Conservation (phyloP, 192 early-diverging fungal species). For the Entomortierella chlamydospora region DNA sequence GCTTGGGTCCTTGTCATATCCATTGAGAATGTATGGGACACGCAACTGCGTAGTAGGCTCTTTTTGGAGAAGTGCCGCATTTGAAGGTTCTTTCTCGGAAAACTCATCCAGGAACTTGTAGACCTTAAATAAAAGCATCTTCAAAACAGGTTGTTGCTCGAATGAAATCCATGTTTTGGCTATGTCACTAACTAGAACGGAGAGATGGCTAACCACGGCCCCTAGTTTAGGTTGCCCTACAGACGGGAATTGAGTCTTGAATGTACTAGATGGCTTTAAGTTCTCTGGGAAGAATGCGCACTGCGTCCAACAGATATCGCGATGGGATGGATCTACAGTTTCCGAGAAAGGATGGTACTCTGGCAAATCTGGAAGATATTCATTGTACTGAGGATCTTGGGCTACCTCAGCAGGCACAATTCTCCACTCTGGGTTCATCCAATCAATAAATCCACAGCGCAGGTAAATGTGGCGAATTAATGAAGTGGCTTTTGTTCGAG, state of each 20-base stretch:
- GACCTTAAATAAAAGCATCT: not conserved
- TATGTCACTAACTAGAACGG: not conserved
- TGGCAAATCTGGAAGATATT: not conserved
- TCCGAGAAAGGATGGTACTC: not conserved
- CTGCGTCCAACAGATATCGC: conserved; percentile 27
- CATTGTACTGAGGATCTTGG: not conserved
- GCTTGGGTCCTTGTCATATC: conserved; percentile 10
- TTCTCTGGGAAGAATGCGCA: conserved; percentile 23
- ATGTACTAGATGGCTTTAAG: conserved; percentile 1
- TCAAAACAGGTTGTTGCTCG: not conserved
- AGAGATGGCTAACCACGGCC: not conserved
- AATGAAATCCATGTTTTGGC: not conserved
- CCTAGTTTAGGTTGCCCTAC: not conserved
- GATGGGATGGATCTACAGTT: not conserved
- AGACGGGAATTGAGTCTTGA: not conserved
- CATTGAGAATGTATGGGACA: conserved; percentile 22
- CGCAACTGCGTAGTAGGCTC: not conserved
- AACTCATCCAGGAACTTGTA: not conserved
- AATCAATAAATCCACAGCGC: not conserved
- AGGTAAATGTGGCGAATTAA: conserved; percentile 21
- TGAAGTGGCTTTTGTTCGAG: not conserved
- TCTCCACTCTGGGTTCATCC: conserved; percentile 35
- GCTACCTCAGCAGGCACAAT: conserved; percentile 12
- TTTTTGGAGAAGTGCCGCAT: not conserved
- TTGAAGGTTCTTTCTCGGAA: not conserved